These are phyloP conservation scores for Xylariaceae sp. DNA, from an alignment of 2,329 filamentous ascomycete genomes.

Conservation along the genomic window DNA sequence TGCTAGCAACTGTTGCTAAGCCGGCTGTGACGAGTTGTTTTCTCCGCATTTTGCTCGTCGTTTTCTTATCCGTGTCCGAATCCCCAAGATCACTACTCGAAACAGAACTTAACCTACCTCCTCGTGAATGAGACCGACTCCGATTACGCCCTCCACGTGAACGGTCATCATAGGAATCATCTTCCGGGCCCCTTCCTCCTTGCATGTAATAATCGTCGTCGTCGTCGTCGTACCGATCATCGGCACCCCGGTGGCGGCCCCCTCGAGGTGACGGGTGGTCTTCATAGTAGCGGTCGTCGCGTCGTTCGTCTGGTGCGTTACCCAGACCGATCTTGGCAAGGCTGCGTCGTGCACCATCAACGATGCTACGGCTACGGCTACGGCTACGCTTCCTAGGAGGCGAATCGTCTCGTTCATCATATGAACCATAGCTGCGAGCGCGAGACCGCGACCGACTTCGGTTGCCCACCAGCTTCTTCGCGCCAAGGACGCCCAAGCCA, in stretches of 20 bases:
- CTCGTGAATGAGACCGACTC: constrained; percentile 50
- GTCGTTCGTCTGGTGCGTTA: constrained; percentile 52
- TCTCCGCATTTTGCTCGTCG: constrained; percentile 65
- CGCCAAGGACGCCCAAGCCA: constrained; percentile 65
- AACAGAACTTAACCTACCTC: constrained; percentile 53
- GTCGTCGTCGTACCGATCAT: constrained; percentile 46
- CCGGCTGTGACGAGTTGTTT: constrained; percentile 66
- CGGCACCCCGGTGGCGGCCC: constrained; percentile 42
- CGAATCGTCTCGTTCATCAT: constrained; percentile 53
- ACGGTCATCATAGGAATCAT: constrained; percentile 52
- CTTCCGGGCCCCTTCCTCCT: constrained; percentile 43
- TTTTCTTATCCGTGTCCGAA: constrained; percentile 63
- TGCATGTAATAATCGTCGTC: constrained; percentile 45
- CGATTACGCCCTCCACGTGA: constrained; percentile 47
- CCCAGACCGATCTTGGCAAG: constrained; percentile 68
- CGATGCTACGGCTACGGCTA: constrained; percentile 67
- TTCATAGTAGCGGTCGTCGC: constrained; percentile 53
- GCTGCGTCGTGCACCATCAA: constrained; percentile 66
- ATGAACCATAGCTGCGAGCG: constrained; percentile 55
- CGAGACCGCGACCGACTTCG: constrained; percentile 63
- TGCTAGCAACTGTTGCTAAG: constrained; percentile 64
- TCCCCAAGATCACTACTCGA: constrained; percentile 64
- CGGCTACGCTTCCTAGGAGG: constrained; percentile 56
- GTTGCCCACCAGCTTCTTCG: constrained; percentile 63
- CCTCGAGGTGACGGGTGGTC: constrained; percentile 48